Evolutionary conservation across 2,329 filamentous ascomycete species (phyloP).

Genomic region (Colletotrichum cereale): DNA sequence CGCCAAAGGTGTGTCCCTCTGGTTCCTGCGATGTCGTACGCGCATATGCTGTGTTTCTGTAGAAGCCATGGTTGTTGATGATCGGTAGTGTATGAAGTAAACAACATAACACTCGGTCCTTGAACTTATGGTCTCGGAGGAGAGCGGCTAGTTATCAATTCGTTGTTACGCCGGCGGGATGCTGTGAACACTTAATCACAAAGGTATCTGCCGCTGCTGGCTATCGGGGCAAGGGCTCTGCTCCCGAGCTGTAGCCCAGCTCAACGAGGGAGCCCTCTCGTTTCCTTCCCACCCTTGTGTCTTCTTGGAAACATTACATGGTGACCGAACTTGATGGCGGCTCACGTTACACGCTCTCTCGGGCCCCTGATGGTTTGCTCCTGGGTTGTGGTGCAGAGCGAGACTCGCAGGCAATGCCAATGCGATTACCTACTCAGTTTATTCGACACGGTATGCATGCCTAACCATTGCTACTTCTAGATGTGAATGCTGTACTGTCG

Average conservation of each 20-base stretch:
- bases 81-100: background rate
- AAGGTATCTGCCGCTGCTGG: background rate
- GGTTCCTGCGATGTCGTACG: background rate
- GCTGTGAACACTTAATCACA: background rate
- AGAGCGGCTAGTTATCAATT: background rate
- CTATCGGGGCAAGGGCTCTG: background rate
- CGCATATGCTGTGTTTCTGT: background rate
- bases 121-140: background rate
- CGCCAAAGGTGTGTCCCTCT: background rate
- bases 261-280: background rate
- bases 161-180: too few relatives aligned
- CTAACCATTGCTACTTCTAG: background rate
- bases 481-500: too few relatives aligned
- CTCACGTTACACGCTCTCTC: background rate
- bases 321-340: background rate
- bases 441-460: background rate
- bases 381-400: background rate
- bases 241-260: background rate
- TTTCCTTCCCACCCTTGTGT: too few relatives aligned
- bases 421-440: background rate
- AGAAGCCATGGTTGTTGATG: background rate
- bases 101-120: background rate
- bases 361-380: background rate
- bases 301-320: background rate
- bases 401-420: background rate